A percentile compares a stretch with the other conserved stretches of the same genome.
Evolutionary conservation across 78 protist species (phyloP).

Genomic region (Dictyostelium citrinum): DNA sequence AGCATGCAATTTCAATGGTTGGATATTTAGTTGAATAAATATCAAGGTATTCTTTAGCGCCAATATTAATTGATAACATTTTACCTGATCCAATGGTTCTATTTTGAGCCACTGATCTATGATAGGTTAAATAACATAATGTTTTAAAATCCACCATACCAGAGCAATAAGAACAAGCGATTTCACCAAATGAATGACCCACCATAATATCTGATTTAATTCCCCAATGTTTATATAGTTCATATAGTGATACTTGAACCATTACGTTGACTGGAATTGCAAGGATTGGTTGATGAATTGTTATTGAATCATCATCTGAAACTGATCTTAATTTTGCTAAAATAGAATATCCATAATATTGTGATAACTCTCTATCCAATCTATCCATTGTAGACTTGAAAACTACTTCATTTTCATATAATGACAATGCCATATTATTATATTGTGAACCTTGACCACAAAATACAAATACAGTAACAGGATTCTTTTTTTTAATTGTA

Average conservation of each 20-base stretch:
- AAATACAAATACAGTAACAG: background rate
- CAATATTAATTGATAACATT: slow-evolving; percentile 2
- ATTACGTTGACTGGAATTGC: background rate
- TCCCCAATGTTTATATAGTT: slow-evolving; percentile 7
- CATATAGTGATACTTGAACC: background rate
- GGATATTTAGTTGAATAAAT: background rate
- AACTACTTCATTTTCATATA: background rate
- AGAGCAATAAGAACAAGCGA: background rate
- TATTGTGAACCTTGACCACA: slow-evolving; percentile 77
- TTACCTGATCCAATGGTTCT: slow-evolving; percentile 24
- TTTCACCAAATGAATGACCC: slow-evolving; percentile 25
- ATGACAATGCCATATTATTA: background rate
- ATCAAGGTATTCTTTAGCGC: background rate
- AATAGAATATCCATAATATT: background rate
- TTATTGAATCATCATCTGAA: background rate
- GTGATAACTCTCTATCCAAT: background rate
- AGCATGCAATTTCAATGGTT: background rate
- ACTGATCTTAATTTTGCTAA: background rate
- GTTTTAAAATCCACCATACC: background rate
- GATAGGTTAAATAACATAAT: background rate
- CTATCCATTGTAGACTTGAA: background rate
- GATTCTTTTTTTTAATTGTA: background rate
- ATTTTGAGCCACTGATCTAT: background rate
- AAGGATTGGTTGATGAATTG: background rate
- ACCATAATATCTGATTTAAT: background rate